Percentiles rank a stretch among this genome's conserved stretches.
Conservation (phyloP, 805 yeast species). For the Teunomyces panamensis region DNA sequence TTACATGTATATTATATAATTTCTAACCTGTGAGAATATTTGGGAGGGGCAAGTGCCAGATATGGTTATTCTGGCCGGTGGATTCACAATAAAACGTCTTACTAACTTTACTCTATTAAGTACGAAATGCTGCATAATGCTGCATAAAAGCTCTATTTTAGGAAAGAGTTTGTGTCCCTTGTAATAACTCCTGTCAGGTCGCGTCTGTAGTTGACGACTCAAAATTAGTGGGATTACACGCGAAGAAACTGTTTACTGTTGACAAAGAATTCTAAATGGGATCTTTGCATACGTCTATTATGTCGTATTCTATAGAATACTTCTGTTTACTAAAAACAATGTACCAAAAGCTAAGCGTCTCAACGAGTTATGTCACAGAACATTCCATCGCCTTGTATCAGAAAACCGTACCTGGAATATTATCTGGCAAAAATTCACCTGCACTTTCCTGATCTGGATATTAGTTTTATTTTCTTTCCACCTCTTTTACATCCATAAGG, state of each 20-base stretch:
- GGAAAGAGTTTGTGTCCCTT: conserved; percentile 1
- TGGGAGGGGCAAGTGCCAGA: not conserved
- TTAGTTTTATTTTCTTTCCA: not conserved
- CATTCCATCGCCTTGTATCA: not conserved
- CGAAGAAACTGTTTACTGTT: not conserved
- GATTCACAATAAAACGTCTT: not conserved
- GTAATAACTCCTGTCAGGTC: not conserved
- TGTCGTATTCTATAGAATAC: not conserved
- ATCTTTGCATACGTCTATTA: not conserved
- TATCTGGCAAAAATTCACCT: not conserved
- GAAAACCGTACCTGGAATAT: not conserved
- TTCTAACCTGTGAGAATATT: not conserved
- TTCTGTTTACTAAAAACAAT: not conserved
- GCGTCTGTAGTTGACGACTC: not conserved
- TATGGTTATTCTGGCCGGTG: not conserved
- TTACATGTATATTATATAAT: not conserved
- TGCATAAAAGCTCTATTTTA: not conserved
- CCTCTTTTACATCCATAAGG: not conserved
- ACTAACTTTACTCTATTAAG: not conserved
- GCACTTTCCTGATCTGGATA: conserved; percentile 1
- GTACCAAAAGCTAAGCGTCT: not conserved
- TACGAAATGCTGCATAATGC: not conserved
- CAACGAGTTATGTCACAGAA: not conserved
- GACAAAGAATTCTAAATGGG: not conserved
- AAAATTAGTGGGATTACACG: not conserved